Conservation (phyloP, 1,284 basidiomycete genomes). For the Anthracocystis panici-leucophaei region DNA sequence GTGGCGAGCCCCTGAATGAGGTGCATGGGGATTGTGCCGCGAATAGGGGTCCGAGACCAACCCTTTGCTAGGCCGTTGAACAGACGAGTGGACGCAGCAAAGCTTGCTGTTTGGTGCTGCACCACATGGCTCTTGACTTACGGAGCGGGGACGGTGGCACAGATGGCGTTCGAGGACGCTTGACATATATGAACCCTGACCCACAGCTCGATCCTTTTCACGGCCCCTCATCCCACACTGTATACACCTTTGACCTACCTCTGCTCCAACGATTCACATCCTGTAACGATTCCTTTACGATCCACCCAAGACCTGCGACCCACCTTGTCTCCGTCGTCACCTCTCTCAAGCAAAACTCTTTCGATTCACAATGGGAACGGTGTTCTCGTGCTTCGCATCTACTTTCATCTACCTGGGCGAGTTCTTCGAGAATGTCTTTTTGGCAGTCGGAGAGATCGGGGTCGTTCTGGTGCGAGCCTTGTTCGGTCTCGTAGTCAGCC, state of each 20-base stretch:
- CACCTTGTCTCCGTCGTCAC: not conserved
- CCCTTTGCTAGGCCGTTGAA: not conserved
- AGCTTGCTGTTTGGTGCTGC: not conserved
- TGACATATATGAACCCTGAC: constrained; percentile 6
- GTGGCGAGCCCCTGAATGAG: constrained; percentile 32
- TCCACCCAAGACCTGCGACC: not conserved
- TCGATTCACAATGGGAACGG: constrained; percentile 38
- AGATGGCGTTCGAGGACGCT: not conserved
- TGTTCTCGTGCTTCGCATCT: constrained; percentile 55
- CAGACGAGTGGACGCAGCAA: not conserved
- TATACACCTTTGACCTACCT: not conserved
- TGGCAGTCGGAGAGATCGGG: constrained; percentile 56
- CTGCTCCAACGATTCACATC: constrained; percentile 12
- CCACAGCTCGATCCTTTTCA: no score
- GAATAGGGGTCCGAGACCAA: constrained; percentile 33
- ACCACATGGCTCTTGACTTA: not conserved
- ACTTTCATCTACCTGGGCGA: constrained; percentile 53
- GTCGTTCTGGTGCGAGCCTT: constrained; percentile 51
- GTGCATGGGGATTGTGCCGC: constrained; percentile 17
- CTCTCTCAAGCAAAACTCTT: not conserved
- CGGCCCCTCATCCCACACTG: not conserved
- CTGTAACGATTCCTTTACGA: not conserved
- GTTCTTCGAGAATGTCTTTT: constrained; percentile 47
- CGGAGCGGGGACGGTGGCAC: not conserved
- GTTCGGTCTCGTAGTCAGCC: constrained; percentile 54